Percentiles rank a stretch among this genome's conserved stretches.
These are phyloP conservation scores for Warburgia ugandensis DNA, from an alignment of 164 flowering plant genomes.

Conservation along the genomic window DNA sequence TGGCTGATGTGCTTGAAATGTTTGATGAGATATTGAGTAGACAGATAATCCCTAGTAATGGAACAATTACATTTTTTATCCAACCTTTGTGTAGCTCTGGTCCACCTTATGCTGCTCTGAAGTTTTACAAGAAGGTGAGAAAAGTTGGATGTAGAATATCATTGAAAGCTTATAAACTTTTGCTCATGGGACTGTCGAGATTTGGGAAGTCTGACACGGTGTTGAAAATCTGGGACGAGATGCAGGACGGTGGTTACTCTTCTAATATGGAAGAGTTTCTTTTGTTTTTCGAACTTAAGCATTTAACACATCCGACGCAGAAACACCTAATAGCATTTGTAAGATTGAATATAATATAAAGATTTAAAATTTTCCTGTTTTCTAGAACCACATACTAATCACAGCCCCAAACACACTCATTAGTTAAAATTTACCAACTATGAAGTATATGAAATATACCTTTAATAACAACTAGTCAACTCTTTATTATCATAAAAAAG, in stretches of 20 bases:
- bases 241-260: slow-evolving; percentile 67
- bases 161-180: slow-evolving; percentile 57
- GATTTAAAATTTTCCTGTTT: too few species aligned
- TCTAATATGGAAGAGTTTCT: slow-evolving; percentile 66
- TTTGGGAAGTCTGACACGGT: slow-evolving; percentile 91
- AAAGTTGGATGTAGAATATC: slow-evolving; percentile 63
- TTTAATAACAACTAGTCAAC: too few species aligned
- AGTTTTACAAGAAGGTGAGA: slow-evolving; percentile 67
- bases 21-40: slow-evolving; percentile 66
- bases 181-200: slow-evolving; percentile 71
- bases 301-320: too few species aligned
- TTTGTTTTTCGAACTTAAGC: too few species aligned
- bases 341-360: too few species aligned
- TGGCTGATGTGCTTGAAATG: slow-evolving; percentile 86
- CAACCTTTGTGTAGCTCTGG: slow-evolving; percentile 75
- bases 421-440: too few species aligned
- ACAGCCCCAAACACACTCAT: too few species aligned
- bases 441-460: too few species aligned
- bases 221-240: slow-evolving; percentile 64
- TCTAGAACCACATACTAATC: too few species aligned
- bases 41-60: slow-evolving; percentile 59
- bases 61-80: slow-evolving; percentile 54
- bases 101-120: slow-evolving; percentile 88
- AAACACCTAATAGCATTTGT: too few species aligned
- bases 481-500: too few species aligned